phyloP scores from a whole-genome alignment of 1,139 yeast genomes.

The Lodderomyces beijingensis region DNA sequence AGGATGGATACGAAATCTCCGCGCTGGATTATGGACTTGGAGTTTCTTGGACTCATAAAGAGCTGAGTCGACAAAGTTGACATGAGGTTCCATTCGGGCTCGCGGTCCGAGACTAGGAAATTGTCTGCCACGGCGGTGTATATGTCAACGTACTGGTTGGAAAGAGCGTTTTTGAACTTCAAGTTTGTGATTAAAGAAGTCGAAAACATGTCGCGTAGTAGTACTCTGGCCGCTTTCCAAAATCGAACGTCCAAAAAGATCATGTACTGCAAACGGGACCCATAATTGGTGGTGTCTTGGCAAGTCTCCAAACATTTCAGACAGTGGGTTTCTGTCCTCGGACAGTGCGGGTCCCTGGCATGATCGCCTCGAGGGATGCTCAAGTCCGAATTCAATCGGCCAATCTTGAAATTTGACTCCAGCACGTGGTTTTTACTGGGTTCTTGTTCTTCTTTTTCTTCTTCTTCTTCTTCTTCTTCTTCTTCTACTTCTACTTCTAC shows the following conservation, averaged over 20 bases:
- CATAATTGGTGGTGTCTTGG: slow-evolving; percentile 23
- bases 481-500: slow-evolving; percentile 7
- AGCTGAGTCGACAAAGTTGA: slow-evolving; percentile 77
- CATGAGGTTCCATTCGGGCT: slow-evolving; percentile 78
- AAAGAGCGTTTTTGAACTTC: slow-evolving; percentile 54
- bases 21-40: slow-evolving; percentile 62
- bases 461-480: slow-evolving; percentile 4
- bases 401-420: background rate
- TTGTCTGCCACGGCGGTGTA: slow-evolving; percentile 77
- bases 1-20: slow-evolving; percentile 68
- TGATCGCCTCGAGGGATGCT: slow-evolving; percentile 28
- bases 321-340: no score
- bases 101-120: slow-evolving; percentile 68
- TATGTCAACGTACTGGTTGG: slow-evolving; percentile 77
- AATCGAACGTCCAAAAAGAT: slow-evolving; percentile 66
- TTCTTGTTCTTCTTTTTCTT: slow-evolving; percentile 1
- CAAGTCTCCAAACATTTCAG: background rate
- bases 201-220: slow-evolving; percentile 65
- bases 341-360: background rate
- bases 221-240: slow-evolving; percentile 61
- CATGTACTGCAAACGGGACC: slow-evolving; percentile 76
- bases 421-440: no score
- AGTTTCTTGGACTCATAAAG: slow-evolving; percentile 79
- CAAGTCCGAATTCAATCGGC: slow-evolving; percentile 16
- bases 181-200: slow-evolving; percentile 67